Evolutionary conservation across 768 basidiomycete species (phyloP), one percentile per base, ranked within the genome.

Genomic region (Suillus weaverae): DNA sequence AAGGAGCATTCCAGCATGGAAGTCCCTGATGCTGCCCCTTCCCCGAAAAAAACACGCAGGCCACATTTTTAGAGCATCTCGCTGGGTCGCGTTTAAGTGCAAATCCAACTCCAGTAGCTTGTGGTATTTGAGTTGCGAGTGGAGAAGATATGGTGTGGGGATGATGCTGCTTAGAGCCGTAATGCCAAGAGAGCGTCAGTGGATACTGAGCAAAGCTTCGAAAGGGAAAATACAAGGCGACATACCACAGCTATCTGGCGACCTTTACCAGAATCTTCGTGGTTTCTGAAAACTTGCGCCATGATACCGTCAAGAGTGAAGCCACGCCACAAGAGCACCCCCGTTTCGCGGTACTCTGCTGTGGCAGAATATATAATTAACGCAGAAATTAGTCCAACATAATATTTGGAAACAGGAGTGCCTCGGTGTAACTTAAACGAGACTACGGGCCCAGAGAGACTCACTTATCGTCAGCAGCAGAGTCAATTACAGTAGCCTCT

Each of bases 111-210:
- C 95, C 96, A 0, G 95, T 95, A 32, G 94, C 96, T 76, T 96
- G 94, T 9, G 94, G 94, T 69, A 97, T 93, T 77, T 98, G 95
- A 1, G 96, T 98, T 11, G 91, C 94, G 35, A 98, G 83, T 0
- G 95, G 92, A 7, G 93, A 95, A 4, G 96, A 97, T 66, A 97
- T 97, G 22, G 94, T 94, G 77, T 95, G 92, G 74, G 96, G 97
- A 74, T 97, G 95, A 64, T 91, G 86, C 64, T 86, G 79, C 1
- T 85, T 83, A 5, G 94, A 94, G 16, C 94, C 92, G 76, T 94
- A 94, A 72, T 98, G 95, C 86, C 94, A 36, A 30, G 41, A 65
- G 53, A 69, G 68, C 64, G 51, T 55, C 30, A 48, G 53, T n/a
- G n/a, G 2, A n/a, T 54, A n/a, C 32, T 68, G 26, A 68, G 63